A percentile compares a stretch with the other conserved stretches of the same genome.
These are phyloP conservation scores for Gamarada debralockiae DNA, from an alignment of 495 filamentous ascomycete genomes.

Conservation along the genomic window DNA sequence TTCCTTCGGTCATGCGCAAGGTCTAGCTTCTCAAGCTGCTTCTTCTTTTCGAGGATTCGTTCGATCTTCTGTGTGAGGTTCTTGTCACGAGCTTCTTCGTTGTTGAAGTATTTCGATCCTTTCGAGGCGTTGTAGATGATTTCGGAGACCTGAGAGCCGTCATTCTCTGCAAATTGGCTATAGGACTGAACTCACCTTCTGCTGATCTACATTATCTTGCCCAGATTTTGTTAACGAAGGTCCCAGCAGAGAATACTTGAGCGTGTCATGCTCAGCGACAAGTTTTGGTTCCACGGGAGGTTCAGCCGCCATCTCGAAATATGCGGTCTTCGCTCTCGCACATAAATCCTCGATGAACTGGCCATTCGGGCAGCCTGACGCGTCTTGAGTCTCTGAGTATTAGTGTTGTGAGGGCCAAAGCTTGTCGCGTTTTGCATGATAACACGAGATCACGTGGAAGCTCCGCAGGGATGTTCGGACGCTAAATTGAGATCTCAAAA, in stretches of 20 bases:
- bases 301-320: conserved; percentile 11
- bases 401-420: neutral
- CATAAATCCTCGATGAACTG: neutral
- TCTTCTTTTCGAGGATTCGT: conserved; percentile 71
- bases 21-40: conserved; percentile 71
- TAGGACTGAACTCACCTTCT: conserved; percentile 43
- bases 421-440: neutral
- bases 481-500: neutral
- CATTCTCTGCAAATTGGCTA: neutral
- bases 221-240: conserved; percentile 93
- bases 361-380: neutral
- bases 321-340: neutral
- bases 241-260: conserved; percentile 72
- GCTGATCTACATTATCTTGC: conserved; percentile 90
- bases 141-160: conserved; percentile 66
- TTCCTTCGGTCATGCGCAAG: conserved; percentile 65
- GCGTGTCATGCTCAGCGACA: conserved; percentile 31
- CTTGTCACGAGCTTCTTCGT: conserved; percentile 80
- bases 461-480: neutral
- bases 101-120: conserved; percentile 95
- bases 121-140: conserved; percentile 97
- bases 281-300: conserved; percentile 3
- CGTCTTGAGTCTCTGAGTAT: neutral
- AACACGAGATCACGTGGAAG: conserved; percentile 2
- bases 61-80: conserved; percentile 84